phyloP scores from a whole-genome alignment of 2,329 filamentous ascomycete genomes.

The Cadophora luteo-olivacea region DNA sequence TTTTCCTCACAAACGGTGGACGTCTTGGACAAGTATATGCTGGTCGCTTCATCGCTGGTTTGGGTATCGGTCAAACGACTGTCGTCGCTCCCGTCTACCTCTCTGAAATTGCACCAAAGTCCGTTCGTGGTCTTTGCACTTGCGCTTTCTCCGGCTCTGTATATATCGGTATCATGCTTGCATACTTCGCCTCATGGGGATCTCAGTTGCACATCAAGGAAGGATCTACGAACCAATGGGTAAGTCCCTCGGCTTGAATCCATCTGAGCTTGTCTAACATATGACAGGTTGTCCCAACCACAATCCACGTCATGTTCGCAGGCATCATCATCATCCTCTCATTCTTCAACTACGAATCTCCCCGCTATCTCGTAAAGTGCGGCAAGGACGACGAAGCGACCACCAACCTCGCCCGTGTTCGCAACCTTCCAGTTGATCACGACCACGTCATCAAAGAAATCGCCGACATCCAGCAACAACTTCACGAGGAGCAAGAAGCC shows the following conservation, averaged over 20 bases:
- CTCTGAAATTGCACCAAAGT: slow-evolving; percentile 73
- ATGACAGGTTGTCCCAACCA: slow-evolving; percentile 71
- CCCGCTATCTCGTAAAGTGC: slow-evolving; percentile 71
- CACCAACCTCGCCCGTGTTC: slow-evolving; percentile 60
- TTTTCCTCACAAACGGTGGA: slow-evolving; percentile 64
- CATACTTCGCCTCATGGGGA: slow-evolving; percentile 78
- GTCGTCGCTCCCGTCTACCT: slow-evolving; percentile 76
- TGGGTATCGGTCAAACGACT: slow-evolving; percentile 69
- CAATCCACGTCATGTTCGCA: slow-evolving; percentile 79
- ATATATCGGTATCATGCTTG: slow-evolving; percentile 79
- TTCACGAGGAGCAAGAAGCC: slow-evolving; percentile 75
- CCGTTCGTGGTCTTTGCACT: slow-evolving; percentile 75
- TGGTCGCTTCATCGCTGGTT: slow-evolving; percentile 69
- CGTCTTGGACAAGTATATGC: slow-evolving; percentile 65
- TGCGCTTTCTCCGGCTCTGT: slow-evolving; percentile 74
- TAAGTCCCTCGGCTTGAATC: slow-evolving; percentile 29
- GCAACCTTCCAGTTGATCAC: slow-evolving; percentile 63
- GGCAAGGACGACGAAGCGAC: slow-evolving; percentile 64
- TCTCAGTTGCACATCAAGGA: slow-evolving; percentile 56
- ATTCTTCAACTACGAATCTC: slow-evolving; percentile 73
- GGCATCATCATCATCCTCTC: slow-evolving; percentile 73
- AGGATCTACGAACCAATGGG: slow-evolving; percentile 56
- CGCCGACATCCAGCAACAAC: slow-evolving; percentile 65
- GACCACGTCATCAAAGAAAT: slow-evolving; percentile 68
- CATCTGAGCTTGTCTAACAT: slow-evolving; percentile 40